These are phyloP conservation scores for Symbiodinium natans DNA, from an alignment of 73 alveolate genomes.

Conservation along the genomic window DNA sequence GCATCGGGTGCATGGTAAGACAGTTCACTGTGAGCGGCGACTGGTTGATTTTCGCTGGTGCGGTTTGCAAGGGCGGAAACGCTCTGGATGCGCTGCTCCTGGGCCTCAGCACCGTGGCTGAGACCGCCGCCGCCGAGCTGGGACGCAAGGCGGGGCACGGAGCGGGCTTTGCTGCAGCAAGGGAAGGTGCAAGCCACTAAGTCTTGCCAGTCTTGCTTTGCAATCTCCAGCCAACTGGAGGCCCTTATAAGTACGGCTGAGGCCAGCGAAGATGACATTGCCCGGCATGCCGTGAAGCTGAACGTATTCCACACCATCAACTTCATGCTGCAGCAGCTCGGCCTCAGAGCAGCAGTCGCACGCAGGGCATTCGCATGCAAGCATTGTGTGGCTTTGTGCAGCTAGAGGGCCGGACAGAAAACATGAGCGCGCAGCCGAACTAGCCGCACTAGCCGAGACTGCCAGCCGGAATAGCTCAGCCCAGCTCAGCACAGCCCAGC, in stretches of 20 bases:
- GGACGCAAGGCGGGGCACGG: neutral
- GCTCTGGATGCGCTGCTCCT: slow-evolving; percentile 30
- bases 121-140: neutral
- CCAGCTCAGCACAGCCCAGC: neutral
- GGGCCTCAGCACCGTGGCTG: slow-evolving; percentile 37
- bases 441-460: no score
- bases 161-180: neutral
- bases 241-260: no score
- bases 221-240: no score
- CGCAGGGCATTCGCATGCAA: no score
- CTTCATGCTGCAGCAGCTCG: neutral
- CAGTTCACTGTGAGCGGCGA: no score
- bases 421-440: no score
- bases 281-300: neutral
- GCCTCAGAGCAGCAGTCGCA: no score
- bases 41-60: neutral
- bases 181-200: neutral
- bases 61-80: neutral
- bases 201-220: no score
- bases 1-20: no score
- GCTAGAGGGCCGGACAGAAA: no score
- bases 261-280: slow-evolving; percentile 1
- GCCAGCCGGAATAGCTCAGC: neutral
- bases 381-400: no score
- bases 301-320: neutral